Evolutionary conservation across 2,329 filamentous ascomycete species (phyloP), one percentile per base, ranked within the genome.

Genomic region (Aspergillus sergii): DNA sequence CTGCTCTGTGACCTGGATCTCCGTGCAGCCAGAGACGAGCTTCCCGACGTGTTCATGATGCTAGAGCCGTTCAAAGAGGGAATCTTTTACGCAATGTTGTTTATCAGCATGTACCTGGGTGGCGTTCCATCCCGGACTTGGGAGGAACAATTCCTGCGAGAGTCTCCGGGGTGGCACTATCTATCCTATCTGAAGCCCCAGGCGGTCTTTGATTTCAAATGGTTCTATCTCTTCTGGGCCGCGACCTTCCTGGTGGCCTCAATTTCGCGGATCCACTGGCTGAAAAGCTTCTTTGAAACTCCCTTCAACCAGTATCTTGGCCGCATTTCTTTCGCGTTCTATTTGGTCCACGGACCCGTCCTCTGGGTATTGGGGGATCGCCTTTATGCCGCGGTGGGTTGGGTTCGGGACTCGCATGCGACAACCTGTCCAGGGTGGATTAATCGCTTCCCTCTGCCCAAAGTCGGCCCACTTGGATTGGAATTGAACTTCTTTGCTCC

Each of bases 181-280:
- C 75, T 89, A 16, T 86, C 87, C 0, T 82, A 81, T 63, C 78
- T 91, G 61, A 89, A 89, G 64, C 87, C 88, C 0, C 87, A 90
- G 70, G 88, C 88, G 1, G 85, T 88, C 12, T 89, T 82, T 67
- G 86, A 90, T 71, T 84, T 82, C 71, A 90, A 90, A 74, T 90
- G 87, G 87, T 90, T 90, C 75, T 90, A 83, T 71, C 81, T 90
- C 3, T 88, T 88, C 72, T 86, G 83, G 79, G 88, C 87, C 0
- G 82, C 88, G 1, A 78, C 81, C 28, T 81, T 88, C 58, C 72
- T 89, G 0, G 83, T 91, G 0, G 78, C 84, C 1, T 81, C 83
- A 0, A 78, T 86, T 3, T 84, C 85, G 8, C 85, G 84, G n/a
- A 81, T 91, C n/a, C 69, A 76, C 5, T 85, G 82, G 82, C 78